Percentiles rank a stretch among this genome's conserved stretches.
Evolutionary conservation across 169 alveolate genomes (phyloP).

Genomic region (Plasmodium berghei): DNA sequence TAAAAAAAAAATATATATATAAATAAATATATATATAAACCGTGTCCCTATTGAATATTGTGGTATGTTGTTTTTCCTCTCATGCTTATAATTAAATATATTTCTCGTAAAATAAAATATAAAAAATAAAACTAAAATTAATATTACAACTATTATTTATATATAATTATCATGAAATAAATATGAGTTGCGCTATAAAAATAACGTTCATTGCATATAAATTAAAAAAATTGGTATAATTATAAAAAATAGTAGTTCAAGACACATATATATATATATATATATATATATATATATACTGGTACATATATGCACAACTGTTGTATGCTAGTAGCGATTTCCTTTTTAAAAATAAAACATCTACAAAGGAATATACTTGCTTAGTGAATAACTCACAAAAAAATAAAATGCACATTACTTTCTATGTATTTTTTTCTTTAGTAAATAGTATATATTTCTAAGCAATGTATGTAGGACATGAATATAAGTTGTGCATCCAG

Average conservation of each 20-base stretch:
- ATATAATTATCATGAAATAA: background rate
- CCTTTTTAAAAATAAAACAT: no score
- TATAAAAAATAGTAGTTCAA: no score
- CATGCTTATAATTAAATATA: conserved; percentile 4
- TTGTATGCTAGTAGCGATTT: no score
- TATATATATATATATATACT: background rate
- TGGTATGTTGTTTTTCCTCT: background rate
- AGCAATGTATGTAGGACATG: no score
- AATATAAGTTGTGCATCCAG: no score
- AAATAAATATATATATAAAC: background rate
- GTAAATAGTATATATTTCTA: no score
- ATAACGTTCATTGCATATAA: background rate
- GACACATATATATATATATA: background rate
- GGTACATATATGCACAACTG: background rate
- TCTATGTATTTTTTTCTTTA: no score
- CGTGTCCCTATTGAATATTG: background rate
- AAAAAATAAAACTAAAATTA: background rate
- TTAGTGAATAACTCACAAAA: no score
- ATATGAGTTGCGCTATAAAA: background rate
- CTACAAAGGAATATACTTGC: no score
- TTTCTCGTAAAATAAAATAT: background rate
- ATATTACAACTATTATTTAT: background rate
- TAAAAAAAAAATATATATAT: background rate
- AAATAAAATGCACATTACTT: no score
- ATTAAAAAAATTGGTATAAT: background rate